phyloP scores from a whole-genome alignment of 1,139 yeast species.

The Debaryomycetaceae sp. region DNA sequence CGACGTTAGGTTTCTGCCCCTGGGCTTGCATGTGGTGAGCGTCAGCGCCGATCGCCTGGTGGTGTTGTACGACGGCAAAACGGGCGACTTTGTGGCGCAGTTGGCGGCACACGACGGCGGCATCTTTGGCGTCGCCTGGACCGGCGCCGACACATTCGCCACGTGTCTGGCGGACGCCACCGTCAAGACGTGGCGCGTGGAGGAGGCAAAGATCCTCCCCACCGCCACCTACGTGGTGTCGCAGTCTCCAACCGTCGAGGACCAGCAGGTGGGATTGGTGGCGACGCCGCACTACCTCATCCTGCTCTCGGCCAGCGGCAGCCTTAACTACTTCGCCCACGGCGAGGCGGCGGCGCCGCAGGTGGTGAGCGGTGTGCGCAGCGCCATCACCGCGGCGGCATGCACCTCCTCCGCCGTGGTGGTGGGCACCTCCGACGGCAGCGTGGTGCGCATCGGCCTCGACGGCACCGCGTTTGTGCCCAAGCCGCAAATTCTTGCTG shows the following conservation, averaged over 20 bases:
- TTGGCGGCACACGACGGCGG: conserved; percentile 73
- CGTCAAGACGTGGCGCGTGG: conserved; percentile 54
- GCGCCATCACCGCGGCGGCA: conserved; percentile 50
- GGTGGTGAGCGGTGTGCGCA: conserved; percentile 73
- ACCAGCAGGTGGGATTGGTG: conserved; percentile 81
- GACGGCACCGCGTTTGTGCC: conserved; percentile 25
- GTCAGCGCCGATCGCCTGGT: conserved; percentile 84
- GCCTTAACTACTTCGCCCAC: conserved; percentile 54
- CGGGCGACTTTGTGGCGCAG: conserved; percentile 66
- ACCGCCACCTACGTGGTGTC: conserved; percentile 43
- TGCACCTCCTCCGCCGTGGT: conserved; percentile 30
- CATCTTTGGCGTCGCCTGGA: conserved; percentile 74
- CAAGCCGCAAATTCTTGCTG: conserved; percentile 13
- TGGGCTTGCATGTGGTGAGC: conserved; percentile 66
- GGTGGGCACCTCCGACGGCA: conserved; percentile 87
- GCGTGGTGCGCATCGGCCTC: conserved; percentile 55
- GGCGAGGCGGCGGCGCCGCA: conserved; percentile 34
- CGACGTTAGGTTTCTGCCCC: conserved; percentile 80
- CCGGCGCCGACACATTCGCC: conserved; percentile 52
- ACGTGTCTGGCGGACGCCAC: conserved; percentile 85
- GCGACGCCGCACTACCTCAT: conserved; percentile 57
- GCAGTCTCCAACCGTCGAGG: conserved; percentile 32
- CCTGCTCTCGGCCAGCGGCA: conserved; percentile 70
- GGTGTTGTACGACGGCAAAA: conserved; percentile 79
- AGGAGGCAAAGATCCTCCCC: conserved; percentile 29